Conservation (phyloP, 2,329 filamentous ascomycete genomes). For the Trichothecium roseum region DNA sequence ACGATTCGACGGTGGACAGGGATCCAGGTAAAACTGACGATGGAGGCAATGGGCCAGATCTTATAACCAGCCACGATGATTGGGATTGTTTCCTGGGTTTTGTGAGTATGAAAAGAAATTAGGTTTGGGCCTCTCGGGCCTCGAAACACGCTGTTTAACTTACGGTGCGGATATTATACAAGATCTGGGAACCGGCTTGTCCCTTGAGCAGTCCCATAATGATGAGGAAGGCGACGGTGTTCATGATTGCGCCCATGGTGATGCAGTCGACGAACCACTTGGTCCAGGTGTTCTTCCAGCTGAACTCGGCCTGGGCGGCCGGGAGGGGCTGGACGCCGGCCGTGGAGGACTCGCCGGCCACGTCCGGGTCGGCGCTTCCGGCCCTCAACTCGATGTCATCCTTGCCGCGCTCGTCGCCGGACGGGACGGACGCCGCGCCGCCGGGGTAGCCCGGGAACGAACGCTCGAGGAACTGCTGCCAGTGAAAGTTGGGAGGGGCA, state of each 20-base stretch:
- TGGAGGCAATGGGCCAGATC: constrained; percentile 40
- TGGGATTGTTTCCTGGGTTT: constrained; percentile 29
- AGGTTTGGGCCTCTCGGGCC: no score
- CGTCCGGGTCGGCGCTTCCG: constrained; percentile 3
- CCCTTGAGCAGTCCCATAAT: constrained; percentile 36
- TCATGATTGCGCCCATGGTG: constrained; percentile 33
- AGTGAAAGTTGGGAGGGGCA: constrained; percentile 46
- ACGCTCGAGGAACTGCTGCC: constrained; percentile 45
- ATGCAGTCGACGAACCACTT: constrained; percentile 44
- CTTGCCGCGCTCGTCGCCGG: constrained; percentile 9
- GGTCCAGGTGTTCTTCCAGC: constrained; percentile 28
- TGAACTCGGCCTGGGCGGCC: constrained; percentile 24
- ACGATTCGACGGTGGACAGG: constrained; percentile 38
- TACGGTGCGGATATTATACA: constrained; percentile 25
- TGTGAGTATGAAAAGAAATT: no score
- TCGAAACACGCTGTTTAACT: no score
- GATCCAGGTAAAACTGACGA: constrained; percentile 38
- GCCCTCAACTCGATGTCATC: constrained; percentile 18
- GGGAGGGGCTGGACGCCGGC: constrained; percentile 7
- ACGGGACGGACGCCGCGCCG: constrained; percentile 11
- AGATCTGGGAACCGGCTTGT: constrained; percentile 23
- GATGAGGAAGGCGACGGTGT: constrained; percentile 34
- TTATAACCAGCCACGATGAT: constrained; percentile 39
- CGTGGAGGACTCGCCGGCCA: constrained; percentile 10
- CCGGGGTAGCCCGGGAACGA: constrained; percentile 36